Conservation (phyloP, 441 rosid genomes). For the Melianthus villosus region DNA sequence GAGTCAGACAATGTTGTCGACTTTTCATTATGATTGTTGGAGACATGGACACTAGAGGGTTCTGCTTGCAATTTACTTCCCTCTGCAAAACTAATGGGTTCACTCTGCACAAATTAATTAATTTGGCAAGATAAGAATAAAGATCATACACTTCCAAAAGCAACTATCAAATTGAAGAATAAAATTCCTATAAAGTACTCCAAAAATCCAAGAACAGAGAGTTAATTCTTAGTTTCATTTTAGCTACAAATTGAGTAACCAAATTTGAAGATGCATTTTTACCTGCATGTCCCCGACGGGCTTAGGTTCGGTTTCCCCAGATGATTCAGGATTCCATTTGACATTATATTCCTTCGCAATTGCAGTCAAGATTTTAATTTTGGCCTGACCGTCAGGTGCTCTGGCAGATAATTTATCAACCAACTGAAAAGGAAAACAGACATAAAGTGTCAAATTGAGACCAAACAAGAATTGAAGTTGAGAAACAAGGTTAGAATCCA, state of each 20-base stretch:
- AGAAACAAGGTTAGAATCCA: too few relatives aligned
- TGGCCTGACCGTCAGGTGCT: conserved; percentile 75
- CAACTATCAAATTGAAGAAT: too few relatives aligned
- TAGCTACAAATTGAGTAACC: background rate
- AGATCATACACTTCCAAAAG: too few relatives aligned
- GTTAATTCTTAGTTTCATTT: background rate
- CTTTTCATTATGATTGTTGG: conserved; percentile 11
- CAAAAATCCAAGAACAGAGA: background rate
- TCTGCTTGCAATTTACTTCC: conserved; percentile 24
- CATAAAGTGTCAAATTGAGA: conserved; percentile 6
- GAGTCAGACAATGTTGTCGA: conserved; percentile 9
- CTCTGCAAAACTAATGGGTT: conserved; percentile 37
- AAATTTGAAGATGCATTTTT: background rate
- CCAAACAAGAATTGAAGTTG: background rate
- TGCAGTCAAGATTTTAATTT: conserved; percentile 51
- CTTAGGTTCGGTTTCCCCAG: conserved; percentile 34
- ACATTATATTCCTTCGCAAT: conserved; percentile 66
- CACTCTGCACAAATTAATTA: conserved; percentile 36
- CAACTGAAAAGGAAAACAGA: conserved; percentile 29
- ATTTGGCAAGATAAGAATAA: too few relatives aligned
- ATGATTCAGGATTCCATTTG: conserved; percentile 65
- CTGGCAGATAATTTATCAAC: conserved; percentile 69
- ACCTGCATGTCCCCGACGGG: conserved; percentile 49
- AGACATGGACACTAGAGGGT: conserved; percentile 20
- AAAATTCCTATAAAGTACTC: too few relatives aligned